phyloP scores from a whole-genome alignment of 148 eudicot species.

The Fagopyrum tataricum region DNA sequence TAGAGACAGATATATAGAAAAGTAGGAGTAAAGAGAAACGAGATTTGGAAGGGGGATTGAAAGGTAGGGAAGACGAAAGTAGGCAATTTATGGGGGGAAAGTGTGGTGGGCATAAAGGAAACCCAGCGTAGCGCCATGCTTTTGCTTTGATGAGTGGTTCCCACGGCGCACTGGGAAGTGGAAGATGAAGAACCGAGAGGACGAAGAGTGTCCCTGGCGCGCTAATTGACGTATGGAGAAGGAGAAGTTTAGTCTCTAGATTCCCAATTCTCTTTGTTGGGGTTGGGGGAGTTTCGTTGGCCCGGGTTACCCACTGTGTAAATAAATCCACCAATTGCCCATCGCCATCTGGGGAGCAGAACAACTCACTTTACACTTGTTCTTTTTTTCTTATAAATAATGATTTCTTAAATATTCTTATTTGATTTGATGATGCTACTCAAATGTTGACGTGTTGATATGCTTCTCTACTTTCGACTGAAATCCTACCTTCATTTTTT shows the following conservation, averaged over 20 bases:
- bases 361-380: no score
- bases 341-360: no score
- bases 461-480: no score
- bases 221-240: background rate
- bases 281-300: background rate
- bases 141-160: constrained; percentile 4
- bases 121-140: background rate
- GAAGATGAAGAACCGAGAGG: background rate
- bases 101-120: constrained; percentile 6
- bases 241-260: background rate
- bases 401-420: no score
- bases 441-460: no score
- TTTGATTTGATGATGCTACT: no score
- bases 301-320: no score
- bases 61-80: constrained; percentile 2
- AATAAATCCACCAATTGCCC: no score
- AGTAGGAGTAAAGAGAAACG: background rate
- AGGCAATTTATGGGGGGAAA: background rate
- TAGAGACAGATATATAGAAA: background rate
- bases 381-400: no score
- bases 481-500: no score
- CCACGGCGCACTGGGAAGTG: constrained; percentile 1
- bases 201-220: background rate
- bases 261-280: constrained; percentile 1
- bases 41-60: background rate